Evolutionary conservation across 805 yeast species (phyloP), one percentile per base, ranked within the genome.

Genomic region (Candida endomychidarum): DNA sequence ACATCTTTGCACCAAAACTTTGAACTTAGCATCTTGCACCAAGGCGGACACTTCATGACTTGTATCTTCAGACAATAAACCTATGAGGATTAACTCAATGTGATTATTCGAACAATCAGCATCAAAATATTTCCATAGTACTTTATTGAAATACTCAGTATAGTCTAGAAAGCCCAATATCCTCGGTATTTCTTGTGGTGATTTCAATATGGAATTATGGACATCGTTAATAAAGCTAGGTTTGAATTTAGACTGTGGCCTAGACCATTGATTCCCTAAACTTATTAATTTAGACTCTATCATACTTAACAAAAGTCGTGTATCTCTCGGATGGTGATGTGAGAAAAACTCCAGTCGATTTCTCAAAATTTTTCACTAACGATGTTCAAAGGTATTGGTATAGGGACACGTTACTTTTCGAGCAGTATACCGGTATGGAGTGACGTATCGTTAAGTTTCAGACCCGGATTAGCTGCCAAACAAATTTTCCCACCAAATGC

Each of bases 81-180:
- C 34, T 4, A 46, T 28, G 1, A 45, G 60, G 54, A 72, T 52
- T 34, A 64, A 49, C 25, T 65, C 64, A 4, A 74, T 53, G 47
- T 74, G 78, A 19, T 59, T 63, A 32, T 60, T 52, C 2, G 73
- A 56, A 7, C 63, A 57, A 42, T 72, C 74, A 8, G 54, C 56
- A 35, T 65, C 63, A 42, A 71, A 70, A 29, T 54, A 47, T 9
- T 57, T 59, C 39, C 39, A 36, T 21, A 36, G 10, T 16, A 36
- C 28, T 27, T 19, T 18, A 18, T 17, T 6, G 22, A 34, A 32
- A 15, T 32, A 32, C 2, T 32, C 8, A 12, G 26, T 16, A 22
- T 22, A 22, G 9, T 32, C 26, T 12, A 32, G 21, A 4, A 20
- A n/a, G 3, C 35, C 26, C 7, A 32, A 32, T 4, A 10, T 30